A percentile compares a stretch with the other conserved stretches of the same genome.
Conservation (phyloP, 2,329 filamentous ascomycete genomes). For the Pyrenochaeta sp. region DNA sequence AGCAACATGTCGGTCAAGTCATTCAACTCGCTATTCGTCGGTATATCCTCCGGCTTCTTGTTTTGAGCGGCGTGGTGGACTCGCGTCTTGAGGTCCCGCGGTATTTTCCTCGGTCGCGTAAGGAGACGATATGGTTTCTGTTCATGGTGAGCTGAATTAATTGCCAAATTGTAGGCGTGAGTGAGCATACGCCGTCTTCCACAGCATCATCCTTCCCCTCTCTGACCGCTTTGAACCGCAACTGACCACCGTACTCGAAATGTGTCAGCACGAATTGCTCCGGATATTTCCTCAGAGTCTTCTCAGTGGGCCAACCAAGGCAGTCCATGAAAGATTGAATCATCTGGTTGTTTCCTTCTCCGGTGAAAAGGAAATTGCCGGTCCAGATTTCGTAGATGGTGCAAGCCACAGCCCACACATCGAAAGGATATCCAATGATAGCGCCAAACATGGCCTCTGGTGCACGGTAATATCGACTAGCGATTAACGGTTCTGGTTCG, state of each 20-base stretch:
- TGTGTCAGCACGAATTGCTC: conserved; percentile 75
- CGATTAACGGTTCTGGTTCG: too few species aligned
- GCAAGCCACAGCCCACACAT: conserved; percentile 98
- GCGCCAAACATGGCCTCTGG: conserved; percentile 98
- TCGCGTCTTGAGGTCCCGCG: conserved; percentile 76
- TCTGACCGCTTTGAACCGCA: conserved; percentile 86
- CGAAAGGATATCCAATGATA: conserved; percentile 90
- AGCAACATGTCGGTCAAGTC: conserved; percentile 88
- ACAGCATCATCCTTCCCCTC: conserved; percentile 71
- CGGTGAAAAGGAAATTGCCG: conserved; percentile 95
- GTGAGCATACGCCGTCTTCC: conserved; percentile 34
- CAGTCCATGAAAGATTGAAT: conserved; percentile 95
- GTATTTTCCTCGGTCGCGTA: conserved; percentile 67
- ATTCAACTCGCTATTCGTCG: conserved; percentile 77
- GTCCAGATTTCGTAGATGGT: conserved; percentile 97
- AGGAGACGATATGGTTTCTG: conserved; percentile 74
- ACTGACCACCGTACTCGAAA: conserved; percentile 64
- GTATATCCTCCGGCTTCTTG: conserved; percentile 69
- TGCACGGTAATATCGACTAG: conserved; percentile 96
- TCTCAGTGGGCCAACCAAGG: conserved; percentile 87
- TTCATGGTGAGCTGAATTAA: conserved; percentile 16
- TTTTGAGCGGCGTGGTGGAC: conserved; percentile 75
- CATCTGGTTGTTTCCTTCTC: conserved; percentile 98
- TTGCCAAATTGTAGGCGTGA: background rate
- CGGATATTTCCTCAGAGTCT: conserved; percentile 80